Evolutionary conservation across 306 rosid genomes (phyloP).

Genomic region (Mucuna pruriens): DNA sequence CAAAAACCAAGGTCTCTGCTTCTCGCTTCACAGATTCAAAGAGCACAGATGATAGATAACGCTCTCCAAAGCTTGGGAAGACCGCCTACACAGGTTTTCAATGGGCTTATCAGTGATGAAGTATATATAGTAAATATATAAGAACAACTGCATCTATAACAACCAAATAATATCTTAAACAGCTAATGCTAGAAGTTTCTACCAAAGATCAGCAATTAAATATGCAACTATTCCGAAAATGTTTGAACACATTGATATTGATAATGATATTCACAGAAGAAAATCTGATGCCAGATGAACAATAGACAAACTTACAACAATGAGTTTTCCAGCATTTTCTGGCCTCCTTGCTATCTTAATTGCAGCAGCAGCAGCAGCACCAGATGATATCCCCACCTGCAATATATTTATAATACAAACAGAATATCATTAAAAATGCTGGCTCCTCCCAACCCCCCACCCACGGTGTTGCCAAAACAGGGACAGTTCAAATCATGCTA

Average conservation of each 20-base stretch:
- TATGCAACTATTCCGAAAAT: not conserved
- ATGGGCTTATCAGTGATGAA: conserved; percentile 12
- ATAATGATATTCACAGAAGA: conserved; percentile 11
- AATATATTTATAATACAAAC: conserved; percentile 29
- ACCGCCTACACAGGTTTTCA: conserved; percentile 52
- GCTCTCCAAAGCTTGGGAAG: conserved; percentile 95
- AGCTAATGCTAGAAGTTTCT: conserved; percentile 4
- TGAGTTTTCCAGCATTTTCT: conserved; percentile 90
- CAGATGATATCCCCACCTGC: conserved; percentile 97
- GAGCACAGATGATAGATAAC: conserved; percentile 77
- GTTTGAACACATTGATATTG: not conserved
- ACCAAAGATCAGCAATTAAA: conserved; percentile 1
- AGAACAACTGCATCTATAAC: not conserved
- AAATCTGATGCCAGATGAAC: not conserved
- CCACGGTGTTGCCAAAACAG: not conserved
- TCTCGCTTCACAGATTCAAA: conserved; percentile 72
- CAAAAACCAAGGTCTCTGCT: conserved; percentile 38
- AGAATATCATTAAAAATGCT: not conserved
- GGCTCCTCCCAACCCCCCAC: not conserved
- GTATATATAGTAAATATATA: not conserved
- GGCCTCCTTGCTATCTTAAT: conserved; percentile 81
- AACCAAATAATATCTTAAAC: not conserved
- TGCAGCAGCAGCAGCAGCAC: conserved; percentile 94
- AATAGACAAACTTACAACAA: conserved; percentile 71
- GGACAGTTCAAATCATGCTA: not conserved